phyloP scores from a whole-genome alignment of 306 rosid species.

The Arachis stenosperma region DNA sequence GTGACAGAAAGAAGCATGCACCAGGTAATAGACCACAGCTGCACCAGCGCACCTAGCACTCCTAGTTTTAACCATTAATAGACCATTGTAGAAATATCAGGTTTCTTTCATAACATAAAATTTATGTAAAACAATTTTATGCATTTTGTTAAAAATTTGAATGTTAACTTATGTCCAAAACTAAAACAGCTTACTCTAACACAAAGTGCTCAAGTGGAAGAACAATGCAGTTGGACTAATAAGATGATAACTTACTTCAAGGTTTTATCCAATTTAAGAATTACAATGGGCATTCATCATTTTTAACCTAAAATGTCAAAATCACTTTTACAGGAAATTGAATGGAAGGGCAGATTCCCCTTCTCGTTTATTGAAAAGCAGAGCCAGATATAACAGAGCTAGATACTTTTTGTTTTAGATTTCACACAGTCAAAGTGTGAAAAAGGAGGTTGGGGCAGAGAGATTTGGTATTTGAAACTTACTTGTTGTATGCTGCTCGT shows the following conservation, averaged over 20 bases:
- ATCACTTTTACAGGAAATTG: not conserved
- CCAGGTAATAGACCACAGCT: not conserved
- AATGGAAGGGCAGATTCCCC: slow-evolving; percentile 10
- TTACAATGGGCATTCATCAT: slow-evolving; percentile 1
- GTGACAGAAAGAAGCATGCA: not conserved
- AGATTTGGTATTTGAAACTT: slow-evolving; percentile 31
- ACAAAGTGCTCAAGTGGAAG: slow-evolving; percentile 12
- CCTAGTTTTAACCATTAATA: not conserved
- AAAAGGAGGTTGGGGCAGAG: not conserved
- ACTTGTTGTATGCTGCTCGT: slow-evolving; percentile 89
- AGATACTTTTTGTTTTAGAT: slow-evolving; percentile 24
- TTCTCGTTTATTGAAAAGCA: slow-evolving; percentile 18
- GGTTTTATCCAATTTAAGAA: slow-evolving; percentile 19
- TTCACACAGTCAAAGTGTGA: not conserved
- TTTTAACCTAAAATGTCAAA: not conserved
- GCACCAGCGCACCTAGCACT: slow-evolving; percentile 2
- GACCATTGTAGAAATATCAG: not conserved
- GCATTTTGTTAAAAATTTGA: slow-evolving; percentile 15
- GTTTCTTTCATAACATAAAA: too few relatives aligned
- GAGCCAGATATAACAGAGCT: slow-evolving; percentile 8
- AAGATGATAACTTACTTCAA: slow-evolving; percentile 19
- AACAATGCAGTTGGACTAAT: not conserved
- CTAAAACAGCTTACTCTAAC: not conserved
- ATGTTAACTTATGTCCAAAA: slow-evolving; percentile 4
- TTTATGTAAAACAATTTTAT: not conserved